Evolutionary conservation across 2,329 filamentous ascomycete genomes (phyloP), one percentile per base, ranked within the genome.

Genomic region (Fusarium aywerte): DNA sequence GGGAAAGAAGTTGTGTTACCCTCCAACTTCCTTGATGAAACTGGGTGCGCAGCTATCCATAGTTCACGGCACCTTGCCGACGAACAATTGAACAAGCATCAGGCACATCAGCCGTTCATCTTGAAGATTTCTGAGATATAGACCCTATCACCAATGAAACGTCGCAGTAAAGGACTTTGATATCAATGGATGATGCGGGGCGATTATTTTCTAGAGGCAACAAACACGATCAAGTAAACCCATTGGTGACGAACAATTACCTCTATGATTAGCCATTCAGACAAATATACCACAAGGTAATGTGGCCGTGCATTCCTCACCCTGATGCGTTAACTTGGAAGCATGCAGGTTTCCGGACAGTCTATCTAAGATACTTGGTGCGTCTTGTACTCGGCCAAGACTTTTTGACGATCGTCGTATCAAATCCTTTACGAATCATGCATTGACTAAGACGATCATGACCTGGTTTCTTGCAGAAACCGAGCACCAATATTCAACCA

Each of bases 51-150:
- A 62, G 52, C 58, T 54, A 58, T 44, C 60, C 70, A 64, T 44
- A 60, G 57, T 68, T 72, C 67, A 59, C 62, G 62, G 62, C 47
- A 55, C 45, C 51, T 62, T 66, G 47, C 53, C 50, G 60, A 57
- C 38, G 52, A 48, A 61, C 42, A 21, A 51, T 38, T 9, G 16
- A 43, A 40, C 23, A 52, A 45, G 48, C 38, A 55, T 20, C 40
- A 54, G 43, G 49, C 38, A 51, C 29, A 36, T 39, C 23, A 36
- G 15, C 23, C 25, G 12, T n/a, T 31, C 29, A 43, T 25, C 35
- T 20, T 35, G n/a, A 18, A 35, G 6, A 31, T 7, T 29, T 21
- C 13, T 5, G 36, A 33, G 20, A 45, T 33, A n/a, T 29, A 40
- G 48, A 57, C 31, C 35, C 42, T 23, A 36, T 47, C n/a, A 18